Evolutionary conservation across 2,329 filamentous ascomycete species (phyloP).

Genomic region (Madurella fahalii): DNA sequence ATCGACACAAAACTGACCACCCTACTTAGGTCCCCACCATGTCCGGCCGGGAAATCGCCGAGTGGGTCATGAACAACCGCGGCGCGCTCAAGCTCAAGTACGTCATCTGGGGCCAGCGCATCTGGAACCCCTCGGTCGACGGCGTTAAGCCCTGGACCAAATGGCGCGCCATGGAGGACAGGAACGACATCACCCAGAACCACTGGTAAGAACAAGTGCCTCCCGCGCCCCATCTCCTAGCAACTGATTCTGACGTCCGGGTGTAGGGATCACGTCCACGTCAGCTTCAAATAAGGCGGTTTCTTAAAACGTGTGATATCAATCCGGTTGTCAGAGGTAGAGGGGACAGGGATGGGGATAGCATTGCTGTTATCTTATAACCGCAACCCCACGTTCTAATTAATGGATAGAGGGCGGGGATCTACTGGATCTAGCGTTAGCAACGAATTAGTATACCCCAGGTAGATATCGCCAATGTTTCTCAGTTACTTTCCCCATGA

Average conservation of each 20-base stretch:
- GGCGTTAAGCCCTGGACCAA: slow-evolving; percentile 36
- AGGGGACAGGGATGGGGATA: too few relatives aligned
- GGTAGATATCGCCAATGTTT: too few relatives aligned
- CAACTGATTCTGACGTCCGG: neutral
- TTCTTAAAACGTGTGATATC: neutral
- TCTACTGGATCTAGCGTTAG: too few relatives aligned
- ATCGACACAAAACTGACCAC: neutral
- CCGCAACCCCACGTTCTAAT: too few relatives aligned
- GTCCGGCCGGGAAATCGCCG: slow-evolving; percentile 41
- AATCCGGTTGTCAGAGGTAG: too few relatives aligned
- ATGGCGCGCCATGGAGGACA: slow-evolving; percentile 42
- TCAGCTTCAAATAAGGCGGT: slow-evolving; percentile 2
- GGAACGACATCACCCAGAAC: slow-evolving; percentile 39
- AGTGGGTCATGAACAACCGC: slow-evolving; percentile 46
- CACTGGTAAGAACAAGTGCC: slow-evolving; percentile 35
- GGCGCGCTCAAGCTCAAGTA: slow-evolving; percentile 41
- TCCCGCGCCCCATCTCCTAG: neutral
- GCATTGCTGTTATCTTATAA: too few relatives aligned
- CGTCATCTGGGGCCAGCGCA: slow-evolving; percentile 48
- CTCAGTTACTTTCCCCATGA: too few relatives aligned
- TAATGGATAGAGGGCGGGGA: too few relatives aligned
- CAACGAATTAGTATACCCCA: too few relatives aligned
- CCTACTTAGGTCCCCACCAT: slow-evolving; percentile 32
- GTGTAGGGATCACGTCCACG: slow-evolving; percentile 29
- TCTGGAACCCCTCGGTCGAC: slow-evolving; percentile 40